phyloP scores from a whole-genome alignment of 768 basidiomycete species.

The Tricholoma matsutake region DNA sequence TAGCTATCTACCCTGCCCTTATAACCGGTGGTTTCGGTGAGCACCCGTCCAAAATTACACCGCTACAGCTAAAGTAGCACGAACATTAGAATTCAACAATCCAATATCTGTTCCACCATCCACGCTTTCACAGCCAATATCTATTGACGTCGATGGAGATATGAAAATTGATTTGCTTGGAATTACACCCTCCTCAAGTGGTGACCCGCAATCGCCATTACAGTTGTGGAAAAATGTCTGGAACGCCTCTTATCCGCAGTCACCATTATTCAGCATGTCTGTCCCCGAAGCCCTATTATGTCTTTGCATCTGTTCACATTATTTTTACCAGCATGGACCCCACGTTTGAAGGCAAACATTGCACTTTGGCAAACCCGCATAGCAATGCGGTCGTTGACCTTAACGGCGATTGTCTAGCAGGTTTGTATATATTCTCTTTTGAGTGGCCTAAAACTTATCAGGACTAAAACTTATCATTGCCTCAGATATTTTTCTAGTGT shows the following conservation, averaged over 20 bases:
- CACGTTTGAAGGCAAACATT: slow-evolving; percentile 60
- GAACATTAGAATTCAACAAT: slow-evolving; percentile 34
- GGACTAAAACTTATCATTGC: neutral
- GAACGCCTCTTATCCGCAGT: slow-evolving; percentile 53
- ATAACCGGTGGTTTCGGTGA: slow-evolving; percentile 65
- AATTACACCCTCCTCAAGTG: slow-evolving; percentile 40
- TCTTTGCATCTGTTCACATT: slow-evolving; percentile 1
- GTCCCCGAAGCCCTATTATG: slow-evolving; percentile 17
- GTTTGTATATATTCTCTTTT: slow-evolving; percentile 30
- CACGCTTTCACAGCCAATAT: slow-evolving; percentile 73
- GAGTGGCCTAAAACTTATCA: neutral
- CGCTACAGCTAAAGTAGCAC: neutral
- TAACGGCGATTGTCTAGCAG: slow-evolving; percentile 93
- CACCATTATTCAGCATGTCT: slow-evolving; percentile 67
- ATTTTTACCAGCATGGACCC: slow-evolving; percentile 46
- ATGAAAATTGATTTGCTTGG: slow-evolving; percentile 89
- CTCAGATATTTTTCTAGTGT: slow-evolving; percentile 86
- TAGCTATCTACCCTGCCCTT: slow-evolving; percentile 69
- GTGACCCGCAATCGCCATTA: slow-evolving; percentile 36
- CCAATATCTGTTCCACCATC: slow-evolving; percentile 61
- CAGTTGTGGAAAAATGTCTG: slow-evolving; percentile 82
- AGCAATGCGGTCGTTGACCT: slow-evolving; percentile 94
- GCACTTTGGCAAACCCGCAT: slow-evolving; percentile 83
- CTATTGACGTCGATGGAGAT: slow-evolving; percentile 84
- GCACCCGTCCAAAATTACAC: slow-evolving; percentile 13